Base-by-base conservation (phyloP, 2,329 filamentous ascomycete genomes). In the Phaeomoniella chlamydospora region DNA sequence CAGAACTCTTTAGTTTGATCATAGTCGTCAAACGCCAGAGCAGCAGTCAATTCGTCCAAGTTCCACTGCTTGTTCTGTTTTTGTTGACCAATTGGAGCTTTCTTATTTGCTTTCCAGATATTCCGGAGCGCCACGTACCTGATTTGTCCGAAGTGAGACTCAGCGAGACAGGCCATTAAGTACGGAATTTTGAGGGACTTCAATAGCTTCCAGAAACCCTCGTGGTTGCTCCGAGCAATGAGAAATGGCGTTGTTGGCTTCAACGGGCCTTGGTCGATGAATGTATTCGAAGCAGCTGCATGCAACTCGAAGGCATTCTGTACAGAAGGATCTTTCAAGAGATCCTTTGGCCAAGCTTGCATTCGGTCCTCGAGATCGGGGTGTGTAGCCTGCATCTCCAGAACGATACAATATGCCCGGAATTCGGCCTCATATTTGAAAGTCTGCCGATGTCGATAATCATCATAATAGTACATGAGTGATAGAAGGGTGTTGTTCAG, bases 391-490 rank as follows among this genome's bases (percentile, higher is more conserved):
- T 65, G 61, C 34, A 70, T 67, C 38, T 67, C 68, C 44, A 67
- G 70, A 36, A 69, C 61, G 43, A 79, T 67, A 43, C 69, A 70
- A 47, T 77, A 78, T 5, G 74, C 70, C 36, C 69, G 62, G 41
- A 79, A 76, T 47, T 79, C 74, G n/a, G 68, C 62, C 49, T 77
- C 73, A 38, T 77, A 73, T 1, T 62, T 57, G 31, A 74, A 69
- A 1, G 53, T 37, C 16, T 67, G 61, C 15, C 59, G 61, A 37
- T 57, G 61, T 37, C 60, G 58, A 44, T 62, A 67, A 48, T 74
- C 66, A 48, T 73, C 63, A 51, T 75, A 76, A 48, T 71, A 73
- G 45, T 72, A 67, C 56, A 73, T 66, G 10, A 79, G 51, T 1
- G 74, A 75, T 1, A 74, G 57, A 39, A 77, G 59, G 1, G 74